Evolutionary conservation across 768 basidiomycete genomes (phyloP).

Genomic region (Podaxis sp.): DNA sequence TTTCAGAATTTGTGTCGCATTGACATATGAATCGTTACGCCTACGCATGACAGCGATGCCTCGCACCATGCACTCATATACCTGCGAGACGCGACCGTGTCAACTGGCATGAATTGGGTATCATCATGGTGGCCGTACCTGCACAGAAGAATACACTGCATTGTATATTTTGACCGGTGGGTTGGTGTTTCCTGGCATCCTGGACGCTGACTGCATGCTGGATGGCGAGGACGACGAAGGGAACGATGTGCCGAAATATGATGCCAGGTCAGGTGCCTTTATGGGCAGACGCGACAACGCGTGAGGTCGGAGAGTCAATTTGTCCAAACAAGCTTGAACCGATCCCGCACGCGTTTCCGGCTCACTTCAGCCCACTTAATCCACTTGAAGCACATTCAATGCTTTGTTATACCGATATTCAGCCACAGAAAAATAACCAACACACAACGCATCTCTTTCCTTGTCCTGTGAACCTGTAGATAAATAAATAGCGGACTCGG

Average conservation of each 20-base stretch:
- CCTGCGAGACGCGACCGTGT: constrained; percentile 51
- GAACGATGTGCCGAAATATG: constrained; percentile 22
- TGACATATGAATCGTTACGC: constrained; percentile 91
- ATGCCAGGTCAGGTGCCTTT: constrained; percentile 29
- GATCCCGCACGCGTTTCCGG: constrained; percentile 33
- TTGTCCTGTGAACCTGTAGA: neutral
- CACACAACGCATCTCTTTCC: neutral
- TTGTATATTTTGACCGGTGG: constrained; percentile 85
- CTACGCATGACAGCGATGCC: constrained; percentile 99
- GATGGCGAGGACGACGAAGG: constrained; percentile 21
- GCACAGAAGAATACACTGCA: constrained; percentile 88
- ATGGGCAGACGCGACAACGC: constrained; percentile 34
- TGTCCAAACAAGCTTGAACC: constrained; percentile 23
- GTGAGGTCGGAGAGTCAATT: constrained; percentile 22
- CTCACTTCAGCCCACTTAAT: neutral
- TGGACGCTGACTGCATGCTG: constrained; percentile 44
- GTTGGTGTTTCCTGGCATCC: constrained; percentile 36
- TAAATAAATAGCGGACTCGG: neutral
- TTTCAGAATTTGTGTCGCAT: constrained; percentile 98
- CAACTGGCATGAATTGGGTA: constrained; percentile 17
- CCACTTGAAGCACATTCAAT: neutral
- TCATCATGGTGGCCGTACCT: constrained; percentile 37
- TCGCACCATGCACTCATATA: constrained; percentile 97
- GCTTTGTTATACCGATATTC: neutral
- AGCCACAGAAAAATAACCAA: neutral